Conservation (phyloP, 352 stramenopile genomes). For the Phytophthora sansomeana region DNA sequence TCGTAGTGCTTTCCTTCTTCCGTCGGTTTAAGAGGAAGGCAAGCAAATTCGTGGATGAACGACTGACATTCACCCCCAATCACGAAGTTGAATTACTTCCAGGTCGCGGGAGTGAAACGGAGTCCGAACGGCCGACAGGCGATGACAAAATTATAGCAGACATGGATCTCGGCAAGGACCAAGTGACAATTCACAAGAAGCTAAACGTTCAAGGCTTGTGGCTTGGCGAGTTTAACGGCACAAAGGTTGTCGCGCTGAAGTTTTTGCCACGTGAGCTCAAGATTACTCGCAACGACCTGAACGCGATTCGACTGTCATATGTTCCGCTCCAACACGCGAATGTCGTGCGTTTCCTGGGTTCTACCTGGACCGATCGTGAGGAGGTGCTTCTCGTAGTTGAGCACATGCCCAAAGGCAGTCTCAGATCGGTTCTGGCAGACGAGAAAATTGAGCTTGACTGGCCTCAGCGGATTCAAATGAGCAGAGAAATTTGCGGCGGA, state of each 20-base stretch:
- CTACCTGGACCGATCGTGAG: constrained; percentile 59
- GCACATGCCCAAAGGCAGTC: constrained; percentile 76
- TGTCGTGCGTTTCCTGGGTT: constrained; percentile 73
- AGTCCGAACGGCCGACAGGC: constrained; percentile 9
- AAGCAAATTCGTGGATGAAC: constrained; percentile 45
- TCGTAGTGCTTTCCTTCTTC: constrained; percentile 48
- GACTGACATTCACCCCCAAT: constrained; percentile 40
- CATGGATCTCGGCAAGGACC: constrained; percentile 57
- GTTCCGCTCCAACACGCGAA: constrained; percentile 71
- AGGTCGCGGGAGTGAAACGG: constrained; percentile 15
- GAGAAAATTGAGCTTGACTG: constrained; percentile 61
- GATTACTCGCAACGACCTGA: constrained; percentile 49
- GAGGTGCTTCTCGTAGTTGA: constrained; percentile 79
- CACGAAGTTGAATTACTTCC: constrained; percentile 37
- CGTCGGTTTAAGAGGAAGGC: constrained; percentile 47
- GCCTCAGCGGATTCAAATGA: constrained; percentile 60
- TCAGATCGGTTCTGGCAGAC: constrained; percentile 62
- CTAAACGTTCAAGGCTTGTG: constrained; percentile 61
- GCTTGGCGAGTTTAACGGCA: constrained; percentile 52
- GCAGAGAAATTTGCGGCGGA: constrained; percentile 53
- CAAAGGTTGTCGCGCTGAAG: constrained; percentile 64
- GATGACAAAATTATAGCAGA: constrained; percentile 45
- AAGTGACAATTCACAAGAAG: constrained; percentile 61
- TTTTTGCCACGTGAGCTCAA: constrained; percentile 50
- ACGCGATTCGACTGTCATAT: constrained; percentile 62